Base-by-base conservation (phyloP, 805 yeast genomes). In the Ogataea minuta region DNA sequence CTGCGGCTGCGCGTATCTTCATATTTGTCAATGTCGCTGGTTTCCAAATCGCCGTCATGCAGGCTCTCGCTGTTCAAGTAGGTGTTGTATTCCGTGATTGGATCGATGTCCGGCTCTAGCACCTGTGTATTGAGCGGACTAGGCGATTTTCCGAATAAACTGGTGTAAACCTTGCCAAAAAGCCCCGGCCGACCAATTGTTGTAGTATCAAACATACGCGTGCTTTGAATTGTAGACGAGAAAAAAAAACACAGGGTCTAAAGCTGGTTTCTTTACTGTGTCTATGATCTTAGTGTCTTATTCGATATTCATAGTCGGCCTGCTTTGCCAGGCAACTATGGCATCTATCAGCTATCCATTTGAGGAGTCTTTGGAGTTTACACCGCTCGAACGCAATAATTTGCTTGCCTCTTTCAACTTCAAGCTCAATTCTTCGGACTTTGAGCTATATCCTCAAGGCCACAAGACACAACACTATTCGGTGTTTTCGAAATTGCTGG, bases 401-500 rank as follows among this genome's bases (percentile, higher is more conserved):
- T 54, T 88, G 12, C 64, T 86, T 46, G 71, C 90, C 0, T 76
- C 89, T 4, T 90, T 91, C 62, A 64, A 72, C 24, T 90, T 90
- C 64, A 68, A 76, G 25, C 59, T 82, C 34, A 67, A 71, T 39
- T 84, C 95, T 11, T 74, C 76, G 23, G 45, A 47, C 9, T 50
- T 51, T 12, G 40, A 51, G 4, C 32, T 59, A 20, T 59, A 59
- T 28, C 50, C 56, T 37, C 3, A 23, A 28, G n/a, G 39, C 21
- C 32, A 50, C 47, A 46, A 53, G 4, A 44, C 55, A 2, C 33
- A 34, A 6, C 86, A 82, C 53, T 82, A 79, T 55, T 75, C 76
- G 4, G 72, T 76, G 12, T 90, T 93, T 52, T 97, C 99, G 0
- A 76, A 84, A 44, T 69, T 88, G 1, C 64, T 93, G 7, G 91